Base-by-base conservation (phyloP, 139 green algal species). In the Coelastrella sp. region DNA sequence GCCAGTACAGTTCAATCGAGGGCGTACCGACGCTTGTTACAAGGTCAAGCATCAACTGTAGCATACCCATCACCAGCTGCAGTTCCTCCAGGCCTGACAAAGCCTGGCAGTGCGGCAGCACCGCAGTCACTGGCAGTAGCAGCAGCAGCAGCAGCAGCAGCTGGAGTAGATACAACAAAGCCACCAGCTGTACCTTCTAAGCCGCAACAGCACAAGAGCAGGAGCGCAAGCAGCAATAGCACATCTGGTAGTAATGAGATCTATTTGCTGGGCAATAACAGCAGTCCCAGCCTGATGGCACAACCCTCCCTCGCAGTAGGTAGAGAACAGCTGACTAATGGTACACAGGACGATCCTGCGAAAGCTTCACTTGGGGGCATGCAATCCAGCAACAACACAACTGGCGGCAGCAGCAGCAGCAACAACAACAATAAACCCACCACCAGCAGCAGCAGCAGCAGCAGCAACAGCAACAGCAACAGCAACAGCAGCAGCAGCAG, bases 91-190 rank as follows among this genome's bases (percentile, higher is more conserved):
- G n/a, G n/a, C n/a, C n/a, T n/a, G n/a, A n/a, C n/a, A n/a, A n/a
- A n/a, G n/a, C n/a, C 59, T 34, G 59, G 17, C 11, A 19, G 7
- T 34, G 17, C 59, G 25, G 13, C 59, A 67, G 59, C 59, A 32
- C 7, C 23, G 21, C 59, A 34, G 23, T 13, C 59, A 67, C 7
- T 7, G 11, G 13, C 59, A 67, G 13, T 11, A 67, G 59, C 13
- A 67, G 59, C 59, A 67, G 59, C 59, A 67, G 59, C 59, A 67
- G 59, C 59, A 67, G 59, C 59, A 35, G 19, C 59, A 35, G 59
- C 59, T 34, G 59, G 23, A 21, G 59, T 32, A 67, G 59, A 15
- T 35, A 19, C 59, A 67, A 19, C 59, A 67, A 32, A n/a, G n/a
- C n/a, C n/a, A n/a, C n/a, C 59, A 32, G 59, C 59, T 67, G 59